These are phyloP conservation scores for Magnaporthiopsis incrustans DNA, from an alignment of 2,329 filamentous ascomycete genomes.

Conservation along the genomic window DNA sequence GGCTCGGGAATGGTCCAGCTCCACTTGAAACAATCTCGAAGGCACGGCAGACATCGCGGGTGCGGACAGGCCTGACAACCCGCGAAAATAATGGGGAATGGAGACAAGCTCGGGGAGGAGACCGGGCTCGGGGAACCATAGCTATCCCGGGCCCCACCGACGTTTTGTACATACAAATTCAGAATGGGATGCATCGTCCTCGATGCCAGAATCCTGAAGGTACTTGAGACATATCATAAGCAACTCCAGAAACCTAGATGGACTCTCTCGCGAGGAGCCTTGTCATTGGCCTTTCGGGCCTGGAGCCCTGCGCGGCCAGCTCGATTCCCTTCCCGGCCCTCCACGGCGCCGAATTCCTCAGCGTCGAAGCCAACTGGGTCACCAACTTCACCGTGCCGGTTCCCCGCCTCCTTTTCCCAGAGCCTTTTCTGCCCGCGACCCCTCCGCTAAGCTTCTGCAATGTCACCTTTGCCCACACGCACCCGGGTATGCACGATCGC, in stretches of 20 bases:
- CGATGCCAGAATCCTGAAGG: no score
- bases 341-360: not conserved
- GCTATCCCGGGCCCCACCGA: no score
- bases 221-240: not conserved
- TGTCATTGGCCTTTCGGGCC: not conserved
- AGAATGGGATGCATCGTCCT: no score
- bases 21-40: no score
- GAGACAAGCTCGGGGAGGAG: no score
- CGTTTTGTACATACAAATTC: no score
- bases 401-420: not conserved
- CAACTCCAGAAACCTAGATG: not conserved
- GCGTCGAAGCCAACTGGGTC: not conserved
- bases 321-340: not conserved
- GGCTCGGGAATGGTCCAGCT: no score
- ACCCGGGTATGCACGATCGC: slow-evolving; percentile 24
- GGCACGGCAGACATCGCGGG: no score
- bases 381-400: not conserved
- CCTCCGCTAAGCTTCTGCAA: slow-evolving; percentile 23
- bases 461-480: slow-evolving; percentile 28
- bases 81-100: no score
- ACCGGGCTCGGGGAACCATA: no score
- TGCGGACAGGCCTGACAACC: no score
- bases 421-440: not conserved
- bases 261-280: not conserved
- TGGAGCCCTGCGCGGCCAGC: not conserved